Evolutionary conservation across 805 yeast species (phyloP).

Genomic region (Ogataea chonburiensis): DNA sequence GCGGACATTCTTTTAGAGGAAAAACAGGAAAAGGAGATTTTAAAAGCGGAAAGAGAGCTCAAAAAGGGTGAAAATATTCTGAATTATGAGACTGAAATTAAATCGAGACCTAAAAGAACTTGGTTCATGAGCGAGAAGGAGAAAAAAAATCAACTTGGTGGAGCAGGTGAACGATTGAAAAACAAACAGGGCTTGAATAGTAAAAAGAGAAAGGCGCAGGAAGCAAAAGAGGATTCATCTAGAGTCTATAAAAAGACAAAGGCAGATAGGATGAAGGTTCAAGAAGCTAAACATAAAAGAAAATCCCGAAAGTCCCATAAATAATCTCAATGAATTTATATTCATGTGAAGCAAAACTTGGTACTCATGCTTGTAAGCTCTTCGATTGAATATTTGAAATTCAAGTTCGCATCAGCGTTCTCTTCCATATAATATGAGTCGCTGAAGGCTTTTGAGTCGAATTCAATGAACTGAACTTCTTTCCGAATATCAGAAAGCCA

Average conservation of each 20-base stretch:
- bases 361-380: slow-evolving; percentile 13
- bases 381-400: not conserved
- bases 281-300: slow-evolving; percentile 31
- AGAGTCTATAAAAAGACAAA: slow-evolving; percentile 81
- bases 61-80: slow-evolving; percentile 82
- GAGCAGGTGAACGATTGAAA: slow-evolving; percentile 28
- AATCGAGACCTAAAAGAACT: slow-evolving; percentile 89
- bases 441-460: slow-evolving; percentile 29
- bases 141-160: slow-evolving; percentile 46
- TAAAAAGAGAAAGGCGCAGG: slow-evolving; percentile 67
- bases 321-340: no score
- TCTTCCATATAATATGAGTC: not conserved
- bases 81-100: slow-evolving; percentile 77
- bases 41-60: slow-evolving; percentile 88
- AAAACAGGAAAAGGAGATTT: slow-evolving; percentile 79
- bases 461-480: slow-evolving; percentile 47
- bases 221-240: slow-evolving; percentile 53
- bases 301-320: slow-evolving; percentile 23
- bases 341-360: slow-evolving; percentile 19
- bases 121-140: slow-evolving; percentile 81
- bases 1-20: slow-evolving; percentile 86
- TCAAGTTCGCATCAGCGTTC: no score
- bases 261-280: slow-evolving; percentile 50
- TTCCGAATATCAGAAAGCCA: slow-evolving; percentile 45
- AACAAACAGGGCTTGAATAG: slow-evolving; percentile 56